Evolutionary conservation across 306 rosid species (phyloP).

Genomic region (Quercus agrifolia): DNA sequence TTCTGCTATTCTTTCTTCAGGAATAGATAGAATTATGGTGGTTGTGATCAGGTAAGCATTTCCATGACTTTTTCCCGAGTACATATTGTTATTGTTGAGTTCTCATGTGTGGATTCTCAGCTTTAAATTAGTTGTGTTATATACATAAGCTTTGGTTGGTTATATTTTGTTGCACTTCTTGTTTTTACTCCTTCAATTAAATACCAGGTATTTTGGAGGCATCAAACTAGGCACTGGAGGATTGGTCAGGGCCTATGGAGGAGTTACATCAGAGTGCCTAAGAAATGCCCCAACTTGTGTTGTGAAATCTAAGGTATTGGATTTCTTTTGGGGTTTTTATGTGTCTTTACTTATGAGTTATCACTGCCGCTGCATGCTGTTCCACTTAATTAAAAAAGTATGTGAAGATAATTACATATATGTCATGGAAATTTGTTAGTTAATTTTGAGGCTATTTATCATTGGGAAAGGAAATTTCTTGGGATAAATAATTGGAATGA

Average conservation of each 20-base stretch:
- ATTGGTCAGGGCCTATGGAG: conserved; percentile 91
- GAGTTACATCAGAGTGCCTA: conserved; percentile 87
- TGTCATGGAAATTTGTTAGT: background rate
- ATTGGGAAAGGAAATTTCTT: background rate
- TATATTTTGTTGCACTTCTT: background rate
- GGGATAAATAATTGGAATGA: background rate
- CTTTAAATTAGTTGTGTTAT: background rate
- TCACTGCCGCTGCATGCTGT: background rate
- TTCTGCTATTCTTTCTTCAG: conserved; percentile 80
- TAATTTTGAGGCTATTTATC: conserved; percentile 8
- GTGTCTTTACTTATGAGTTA: background rate
- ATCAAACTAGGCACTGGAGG: conserved; percentile 93
- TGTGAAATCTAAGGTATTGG: conserved; percentile 72
- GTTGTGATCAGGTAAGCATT: conserved; percentile 75
- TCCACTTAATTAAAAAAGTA: conserved; percentile 6
- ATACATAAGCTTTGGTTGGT: background rate
- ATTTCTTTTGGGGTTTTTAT: conserved; percentile 17
- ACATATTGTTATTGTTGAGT: background rate
- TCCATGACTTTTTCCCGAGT: background rate
- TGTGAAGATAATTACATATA: background rate
- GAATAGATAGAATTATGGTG: conserved; percentile 94
- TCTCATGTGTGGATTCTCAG: background rate
- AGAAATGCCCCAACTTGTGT: conserved; percentile 74
- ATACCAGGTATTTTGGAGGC: conserved; percentile 79
- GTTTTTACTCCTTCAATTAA: background rate